A percentile compares a stretch with the other conserved stretches of the same genome.
phyloP scores from a whole-genome alignment of 257 asterid species.

The Verbena officinalis region DNA sequence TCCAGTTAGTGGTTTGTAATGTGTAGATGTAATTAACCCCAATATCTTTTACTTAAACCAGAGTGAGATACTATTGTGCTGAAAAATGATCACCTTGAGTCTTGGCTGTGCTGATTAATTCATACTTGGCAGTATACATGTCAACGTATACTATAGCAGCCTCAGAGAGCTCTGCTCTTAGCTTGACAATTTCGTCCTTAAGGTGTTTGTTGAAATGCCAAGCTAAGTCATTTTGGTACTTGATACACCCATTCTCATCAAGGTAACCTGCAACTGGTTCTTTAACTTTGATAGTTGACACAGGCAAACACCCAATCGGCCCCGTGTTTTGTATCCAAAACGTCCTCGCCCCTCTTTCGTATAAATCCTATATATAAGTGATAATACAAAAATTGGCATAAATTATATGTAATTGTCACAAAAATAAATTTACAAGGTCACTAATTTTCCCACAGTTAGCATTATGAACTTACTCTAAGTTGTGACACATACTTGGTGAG shows the following conservation, averaged over 20 bases:
- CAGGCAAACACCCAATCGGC: constrained; percentile 72
- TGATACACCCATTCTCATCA: constrained; percentile 67
- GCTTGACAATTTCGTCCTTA: constrained; percentile 36
- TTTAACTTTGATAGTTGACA: constrained; percentile 31
- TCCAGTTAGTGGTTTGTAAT: no score
- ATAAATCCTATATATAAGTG: constrained; percentile 39
- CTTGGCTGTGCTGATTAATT: constrained; percentile 54
- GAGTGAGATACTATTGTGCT: no score
- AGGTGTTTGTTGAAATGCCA: constrained; percentile 52
- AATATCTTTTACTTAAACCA: no score
- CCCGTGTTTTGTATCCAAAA: constrained; percentile 82
- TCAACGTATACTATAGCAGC: constrained; percentile 65
- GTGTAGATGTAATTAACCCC: no score
- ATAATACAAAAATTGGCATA: neutral
- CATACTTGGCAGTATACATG: constrained; percentile 63
- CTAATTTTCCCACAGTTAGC: no score
- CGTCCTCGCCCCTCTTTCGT: constrained; percentile 57
- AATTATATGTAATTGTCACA: no score
- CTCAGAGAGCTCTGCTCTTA: constrained; percentile 45
- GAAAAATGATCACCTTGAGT: constrained; percentile 39
- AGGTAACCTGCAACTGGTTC: constrained; percentile 46
- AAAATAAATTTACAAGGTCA: neutral
- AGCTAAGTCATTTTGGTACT: constrained; percentile 55
- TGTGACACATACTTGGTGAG: constrained; percentile 38
- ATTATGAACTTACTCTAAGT: constrained; percentile 40